A percentile compares a stretch with the other conserved stretches of the same genome.
These are phyloP conservation scores for Taiwanofungus camphoratus DNA, from an alignment of 1,284 basidiomycete genomes.

Conservation along the genomic window DNA sequence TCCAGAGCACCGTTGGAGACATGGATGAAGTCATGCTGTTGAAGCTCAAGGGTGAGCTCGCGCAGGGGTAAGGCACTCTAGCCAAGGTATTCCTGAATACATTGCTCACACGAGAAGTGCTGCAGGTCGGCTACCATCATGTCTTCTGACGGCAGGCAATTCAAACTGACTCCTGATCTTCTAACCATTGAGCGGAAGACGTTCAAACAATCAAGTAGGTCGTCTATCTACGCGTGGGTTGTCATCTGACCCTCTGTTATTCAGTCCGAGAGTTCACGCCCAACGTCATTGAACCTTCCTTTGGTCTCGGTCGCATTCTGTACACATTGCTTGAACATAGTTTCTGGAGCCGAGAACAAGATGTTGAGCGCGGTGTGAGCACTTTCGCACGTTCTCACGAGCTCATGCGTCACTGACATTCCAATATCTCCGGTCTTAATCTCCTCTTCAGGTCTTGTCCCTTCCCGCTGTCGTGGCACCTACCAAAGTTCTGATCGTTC, in stretches of 20 bases:
- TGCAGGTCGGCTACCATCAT: constrained; percentile 43
- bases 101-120: constrained; percentile 17
- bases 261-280: constrained; percentile 92
- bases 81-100: constrained; percentile 17
- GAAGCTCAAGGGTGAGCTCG: constrained; percentile 71
- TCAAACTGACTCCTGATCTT: constrained; percentile 71
- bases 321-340: constrained; percentile 94
- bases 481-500: constrained; percentile 94
- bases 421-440: constrained; percentile 13
- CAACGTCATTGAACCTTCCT: constrained; percentile 98
- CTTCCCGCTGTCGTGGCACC: constrained; percentile 90
- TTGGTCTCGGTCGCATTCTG: constrained; percentile 95
- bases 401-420: constrained; percentile 13
- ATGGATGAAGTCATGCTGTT: constrained; percentile 68
- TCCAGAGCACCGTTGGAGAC: constrained; percentile 67
- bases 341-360: constrained; percentile 93
- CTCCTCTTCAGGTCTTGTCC: constrained; percentile 68
- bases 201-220: constrained; percentile 84
- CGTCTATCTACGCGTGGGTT: constrained; percentile 10
- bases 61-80: constrained; percentile 54
- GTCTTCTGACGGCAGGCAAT: constrained; percentile 60
- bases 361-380: constrained; percentile 82
- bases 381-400: constrained; percentile 18
- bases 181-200: constrained; percentile 82
- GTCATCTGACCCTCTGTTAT: constrained; percentile 26